Evolutionary conservation across 106 monocot species (phyloP).

Genomic region (Dendrobium catenatum): DNA sequence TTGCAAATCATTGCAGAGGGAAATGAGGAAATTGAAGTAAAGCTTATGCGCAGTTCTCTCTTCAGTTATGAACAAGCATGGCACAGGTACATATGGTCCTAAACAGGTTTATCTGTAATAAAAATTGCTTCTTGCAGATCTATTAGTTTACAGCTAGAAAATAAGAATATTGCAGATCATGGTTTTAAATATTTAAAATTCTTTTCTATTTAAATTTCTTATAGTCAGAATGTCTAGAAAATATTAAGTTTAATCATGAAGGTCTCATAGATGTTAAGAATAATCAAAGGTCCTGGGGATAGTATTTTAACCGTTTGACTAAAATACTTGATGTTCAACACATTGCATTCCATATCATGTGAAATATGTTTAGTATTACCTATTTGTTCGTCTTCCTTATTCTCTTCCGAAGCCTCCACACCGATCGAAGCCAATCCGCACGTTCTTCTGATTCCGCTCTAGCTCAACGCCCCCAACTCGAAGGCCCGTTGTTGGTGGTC

Average conservation of each 20-base stretch:
- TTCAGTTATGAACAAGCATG: constrained; percentile 99
- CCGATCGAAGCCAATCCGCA: too few relatives aligned
- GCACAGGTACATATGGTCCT: constrained; percentile 60
- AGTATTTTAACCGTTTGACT: neutral
- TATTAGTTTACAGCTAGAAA: neutral
- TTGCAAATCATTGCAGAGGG: constrained; percentile 32
- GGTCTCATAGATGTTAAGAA: neutral
- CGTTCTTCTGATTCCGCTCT: too few relatives aligned
- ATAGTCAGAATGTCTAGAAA: neutral
- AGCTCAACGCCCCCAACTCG: too few relatives aligned
- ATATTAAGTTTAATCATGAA: neutral
- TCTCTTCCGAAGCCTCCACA: too few relatives aligned
- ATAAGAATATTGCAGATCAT: neutral
- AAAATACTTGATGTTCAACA: neutral
- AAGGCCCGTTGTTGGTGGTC: too few relatives aligned
- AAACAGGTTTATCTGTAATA: constrained; percentile 2
- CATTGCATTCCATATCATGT: neutral
- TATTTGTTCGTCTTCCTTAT: too few relatives aligned
- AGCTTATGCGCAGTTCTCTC: constrained; percentile 73
- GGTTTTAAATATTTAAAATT: neutral
- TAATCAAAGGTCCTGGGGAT: neutral
- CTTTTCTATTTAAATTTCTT: neutral
- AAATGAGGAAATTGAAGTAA: constrained; percentile 46
- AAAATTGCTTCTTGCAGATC: neutral
- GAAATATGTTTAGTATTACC: neutral